Evolutionary conservation across 1,284 basidiomycete genomes (phyloP), one percentile per base, ranked within the genome.

Genomic region (Erythrobasidium hasegawianum): DNA sequence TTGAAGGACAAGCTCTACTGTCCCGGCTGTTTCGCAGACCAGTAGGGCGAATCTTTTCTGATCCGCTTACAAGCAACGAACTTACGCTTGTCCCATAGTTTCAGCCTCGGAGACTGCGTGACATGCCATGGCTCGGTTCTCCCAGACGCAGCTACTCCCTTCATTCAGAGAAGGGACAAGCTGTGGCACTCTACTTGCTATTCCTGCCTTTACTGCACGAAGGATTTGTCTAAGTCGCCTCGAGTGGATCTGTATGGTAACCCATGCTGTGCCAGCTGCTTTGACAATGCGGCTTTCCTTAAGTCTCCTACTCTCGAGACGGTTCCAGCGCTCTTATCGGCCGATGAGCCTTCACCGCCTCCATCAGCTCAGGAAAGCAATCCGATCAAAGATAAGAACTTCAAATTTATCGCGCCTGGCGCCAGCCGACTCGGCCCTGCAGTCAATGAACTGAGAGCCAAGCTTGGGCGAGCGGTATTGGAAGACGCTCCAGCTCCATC

Each of bases 241-340:
- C 62, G 58, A 41, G 62, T 65, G 11, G 62, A 65, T 29, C 56
- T 65, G 2, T 65, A 65, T 18, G 62, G 62, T 43, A 65, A 65
- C 45, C 62, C 62, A 22, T 65, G 62, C 47, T 65, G 62, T 45
- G n/a, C 56, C 13, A 39, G 10, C 29, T 65, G 62, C 47, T 65
- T 65, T 39, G 62, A 65, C 47, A 65, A 57, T 40, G 62, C 62
- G 22, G 62, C 62, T 16, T 65, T 65, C 45, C 62, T 65, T 9
- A 58, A 65, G 26, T n/a, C 55, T 49, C 62, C 62, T 11, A 65
- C 62, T 24, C 45, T 65, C 9, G 62, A 43, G 29, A 33, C 43
- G 18, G 62, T 65, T 1, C 62, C 62, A 24, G 62, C 62, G 22
- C 49, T 65, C 18, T 29, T 65, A 20, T 65, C 62, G 2, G 62